Evolutionary conservation across 192 early-diverging fungal genomes (phyloP).

Genomic region (Gryganskiella cystojenkinii): DNA sequence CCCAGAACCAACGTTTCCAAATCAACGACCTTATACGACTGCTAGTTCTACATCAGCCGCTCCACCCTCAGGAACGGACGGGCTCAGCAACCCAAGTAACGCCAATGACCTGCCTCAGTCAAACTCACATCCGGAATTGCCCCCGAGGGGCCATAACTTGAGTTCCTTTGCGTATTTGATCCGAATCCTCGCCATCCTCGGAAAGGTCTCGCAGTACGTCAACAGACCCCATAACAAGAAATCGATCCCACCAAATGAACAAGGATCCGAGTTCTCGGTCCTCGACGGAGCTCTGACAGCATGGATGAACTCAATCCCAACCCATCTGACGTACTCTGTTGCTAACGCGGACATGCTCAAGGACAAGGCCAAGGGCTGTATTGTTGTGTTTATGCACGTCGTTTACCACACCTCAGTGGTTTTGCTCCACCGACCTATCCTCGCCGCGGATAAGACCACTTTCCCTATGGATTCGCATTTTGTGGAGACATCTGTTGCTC

Average conservation of each 20-base stretch:
- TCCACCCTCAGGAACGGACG: no score
- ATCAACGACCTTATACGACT: no score
- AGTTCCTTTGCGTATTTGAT: conserved; percentile 54
- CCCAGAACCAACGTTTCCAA: no score
- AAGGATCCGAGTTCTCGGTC: conserved; percentile 56
- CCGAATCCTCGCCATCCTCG: conserved; percentile 54
- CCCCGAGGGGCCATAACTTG: conserved; percentile 9
- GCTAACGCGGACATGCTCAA: conserved; percentile 38
- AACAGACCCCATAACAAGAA: conserved; percentile 52
- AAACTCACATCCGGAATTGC: background rate
- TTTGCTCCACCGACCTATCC: conserved; percentile 59
- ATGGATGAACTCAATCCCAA: conserved; percentile 50
- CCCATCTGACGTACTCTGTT: conserved; percentile 42
- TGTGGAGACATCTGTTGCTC: conserved; percentile 47
- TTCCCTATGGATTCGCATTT: conserved; percentile 46
- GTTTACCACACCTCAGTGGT: conserved; percentile 60
- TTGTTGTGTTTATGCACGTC: conserved; percentile 54
- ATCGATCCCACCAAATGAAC: conserved; percentile 52
- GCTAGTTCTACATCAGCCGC: no score
- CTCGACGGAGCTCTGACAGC: conserved; percentile 47
- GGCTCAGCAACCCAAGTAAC: background rate
- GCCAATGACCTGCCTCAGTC: background rate
- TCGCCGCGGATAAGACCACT: conserved; percentile 44
- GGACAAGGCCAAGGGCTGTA: conserved; percentile 21
- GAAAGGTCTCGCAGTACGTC: conserved; percentile 56